Evolutionary conservation across 768 basidiomycete genomes (phyloP).

Genomic region (Sporobolomyces roseus): DNA sequence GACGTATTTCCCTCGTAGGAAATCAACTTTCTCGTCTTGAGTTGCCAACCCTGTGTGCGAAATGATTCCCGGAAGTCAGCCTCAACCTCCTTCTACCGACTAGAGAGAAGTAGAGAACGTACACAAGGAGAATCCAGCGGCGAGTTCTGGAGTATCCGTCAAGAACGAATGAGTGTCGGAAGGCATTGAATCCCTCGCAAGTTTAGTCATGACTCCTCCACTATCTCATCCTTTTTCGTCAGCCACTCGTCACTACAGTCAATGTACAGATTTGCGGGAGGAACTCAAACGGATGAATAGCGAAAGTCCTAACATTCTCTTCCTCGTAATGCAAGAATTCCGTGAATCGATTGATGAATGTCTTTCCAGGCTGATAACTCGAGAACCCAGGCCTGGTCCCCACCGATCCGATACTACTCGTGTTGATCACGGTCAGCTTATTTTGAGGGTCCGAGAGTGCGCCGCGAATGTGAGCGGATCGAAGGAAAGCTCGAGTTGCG

Average conservation of each 20-base stretch:
- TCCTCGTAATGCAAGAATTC: slow-evolving; percentile 33
- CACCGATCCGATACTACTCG: neutral
- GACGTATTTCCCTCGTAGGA: slow-evolving; percentile 24
- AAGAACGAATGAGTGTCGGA: slow-evolving; percentile 1
- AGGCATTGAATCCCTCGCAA: slow-evolving; percentile 21
- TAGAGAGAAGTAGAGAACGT: neutral
- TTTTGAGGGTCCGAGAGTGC: no score
- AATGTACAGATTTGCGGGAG: no score
- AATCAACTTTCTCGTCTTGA: slow-evolving; percentile 8
- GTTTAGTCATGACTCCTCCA: slow-evolving; percentile 28
- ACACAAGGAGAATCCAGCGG: slow-evolving; percentile 9
- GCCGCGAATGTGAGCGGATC: no score
- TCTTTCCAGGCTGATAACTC: slow-evolving; percentile 18
- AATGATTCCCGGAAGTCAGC: no score
- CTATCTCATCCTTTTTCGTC: neutral
- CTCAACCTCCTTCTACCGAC: neutral
- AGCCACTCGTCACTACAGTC: neutral
- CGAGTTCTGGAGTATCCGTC: slow-evolving; percentile 19
- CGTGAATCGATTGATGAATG: slow-evolving; percentile 21
- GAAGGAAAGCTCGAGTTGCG: slow-evolving; percentile 29
- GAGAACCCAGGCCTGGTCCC: slow-evolving; percentile 7
- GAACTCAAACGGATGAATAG: slow-evolving; percentile 23
- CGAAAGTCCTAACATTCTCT: slow-evolving; percentile 18
- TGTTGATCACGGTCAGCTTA: slow-evolving; percentile 22
- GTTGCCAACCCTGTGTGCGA: slow-evolving; percentile 21